A percentile compares a stretch with the other conserved stretches of the same genome.
These are phyloP conservation scores for Nicotiana tabacum DNA, from an alignment of 257 asterid genomes.

Conservation along the genomic window DNA sequence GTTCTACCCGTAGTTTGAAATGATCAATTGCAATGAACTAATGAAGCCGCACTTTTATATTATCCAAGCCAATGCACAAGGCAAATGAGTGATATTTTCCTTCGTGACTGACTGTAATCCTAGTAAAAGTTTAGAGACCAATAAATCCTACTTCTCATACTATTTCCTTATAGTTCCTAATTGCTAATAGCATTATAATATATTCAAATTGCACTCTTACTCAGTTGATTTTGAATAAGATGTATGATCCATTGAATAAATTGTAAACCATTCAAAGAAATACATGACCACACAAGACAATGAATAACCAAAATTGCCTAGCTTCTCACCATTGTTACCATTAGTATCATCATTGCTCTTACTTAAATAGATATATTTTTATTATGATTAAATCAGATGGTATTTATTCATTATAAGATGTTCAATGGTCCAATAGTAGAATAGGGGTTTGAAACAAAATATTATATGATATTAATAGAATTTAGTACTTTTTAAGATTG, in stretches of 20 bases:
- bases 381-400: background rate
- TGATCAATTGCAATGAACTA: constrained; percentile 7
- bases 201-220: background rate
- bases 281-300: background rate
- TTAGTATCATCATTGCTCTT: background rate
- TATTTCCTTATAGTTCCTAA: background rate
- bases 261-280: background rate
- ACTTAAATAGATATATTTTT: background rate
- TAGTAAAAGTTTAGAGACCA: background rate
- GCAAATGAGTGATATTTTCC: background rate
- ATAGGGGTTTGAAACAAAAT: background rate
- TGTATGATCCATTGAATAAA: constrained; percentile 1
- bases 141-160: background rate
- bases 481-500: background rate
- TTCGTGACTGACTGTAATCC: background rate
- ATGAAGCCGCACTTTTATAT: background rate
- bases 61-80: background rate
- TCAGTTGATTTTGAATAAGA: background rate
- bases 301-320: background rate
- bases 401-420: background rate
- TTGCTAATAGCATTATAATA: background rate
- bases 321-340: background rate
- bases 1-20: background rate
- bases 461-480: background rate
- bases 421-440: background rate